Conservation (phyloP, 257 asterid species). For the Perilla frutescens region DNA sequence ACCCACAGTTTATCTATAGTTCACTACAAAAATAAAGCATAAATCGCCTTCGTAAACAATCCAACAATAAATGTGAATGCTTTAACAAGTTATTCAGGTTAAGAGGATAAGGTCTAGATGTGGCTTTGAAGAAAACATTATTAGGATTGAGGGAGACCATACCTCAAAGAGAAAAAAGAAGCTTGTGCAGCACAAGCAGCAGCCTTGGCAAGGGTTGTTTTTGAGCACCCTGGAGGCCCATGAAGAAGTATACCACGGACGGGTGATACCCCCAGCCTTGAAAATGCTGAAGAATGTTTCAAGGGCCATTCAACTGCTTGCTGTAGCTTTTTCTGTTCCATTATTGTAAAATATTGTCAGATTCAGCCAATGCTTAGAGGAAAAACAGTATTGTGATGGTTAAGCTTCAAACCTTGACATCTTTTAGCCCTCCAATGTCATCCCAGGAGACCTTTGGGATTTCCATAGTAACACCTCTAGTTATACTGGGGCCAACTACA, state of each 20-base stretch:
- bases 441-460: conserved; percentile 95
- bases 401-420: conserved; percentile 68
- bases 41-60: neutral
- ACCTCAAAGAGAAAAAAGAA: conserved; percentile 96
- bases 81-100: neutral
- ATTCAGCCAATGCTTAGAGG: conserved; percentile 18
- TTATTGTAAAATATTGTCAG: conserved; percentile 27
- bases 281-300: conserved; percentile 70
- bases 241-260: conserved; percentile 91
- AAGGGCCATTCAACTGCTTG: conserved; percentile 99
- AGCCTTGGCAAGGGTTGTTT: conserved; percentile 97
- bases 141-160: conserved; percentile 17
- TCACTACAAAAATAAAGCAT: conserved; percentile 11
- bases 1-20: neutral
- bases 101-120: conserved; percentile 1
- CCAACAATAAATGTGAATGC: neutral
- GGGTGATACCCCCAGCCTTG: conserved; percentile 82
- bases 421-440: conserved; percentile 88
- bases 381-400: conserved; percentile 26
- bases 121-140: neutral
- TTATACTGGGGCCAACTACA: conserved; percentile 93
- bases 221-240: conserved; percentile 99
- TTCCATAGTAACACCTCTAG: conserved; percentile 86
- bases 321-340: conserved; percentile 86
- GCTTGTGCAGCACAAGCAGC: conserved; percentile 97